phyloP scores from a whole-genome alignment of 805 yeast species.

The Candida cerambycidarum region DNA sequence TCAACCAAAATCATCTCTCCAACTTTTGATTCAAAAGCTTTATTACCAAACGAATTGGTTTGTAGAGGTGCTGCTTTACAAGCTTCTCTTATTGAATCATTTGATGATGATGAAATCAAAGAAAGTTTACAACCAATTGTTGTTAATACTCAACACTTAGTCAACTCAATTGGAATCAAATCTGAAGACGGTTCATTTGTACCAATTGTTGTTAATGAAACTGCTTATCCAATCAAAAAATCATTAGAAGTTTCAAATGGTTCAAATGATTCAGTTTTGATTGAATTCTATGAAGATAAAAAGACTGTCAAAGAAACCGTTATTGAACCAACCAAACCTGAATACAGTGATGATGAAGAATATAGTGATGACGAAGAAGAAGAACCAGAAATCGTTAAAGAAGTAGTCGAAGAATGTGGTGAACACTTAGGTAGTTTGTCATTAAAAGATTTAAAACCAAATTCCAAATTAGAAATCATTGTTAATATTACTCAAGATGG shows the following conservation, averaged over 20 bases:
- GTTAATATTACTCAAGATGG: conserved; percentile 67
- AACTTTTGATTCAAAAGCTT: conserved; percentile 68
- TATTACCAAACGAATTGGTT: conserved; percentile 84
- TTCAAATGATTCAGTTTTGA: conserved; percentile 53
- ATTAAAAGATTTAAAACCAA: conserved; percentile 65
- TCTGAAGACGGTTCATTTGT: conserved; percentile 70
- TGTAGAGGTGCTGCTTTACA: conserved; percentile 97
- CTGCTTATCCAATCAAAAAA: conserved; percentile 89
- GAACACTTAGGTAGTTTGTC: conserved; percentile 75
- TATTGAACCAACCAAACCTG: conserved; percentile 58
- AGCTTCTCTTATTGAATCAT: conserved; percentile 81
- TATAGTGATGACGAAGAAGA: conserved; percentile 57
- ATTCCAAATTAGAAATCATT: conserved; percentile 65
- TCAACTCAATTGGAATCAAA: conserved; percentile 81
- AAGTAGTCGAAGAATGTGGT: conserved; percentile 72
- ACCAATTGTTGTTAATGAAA: conserved; percentile 74
- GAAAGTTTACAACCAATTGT: conserved; percentile 84
- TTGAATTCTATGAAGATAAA: conserved; percentile 83
- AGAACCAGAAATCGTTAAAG: conserved; percentile 85
- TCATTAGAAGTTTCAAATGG: conserved; percentile 63
- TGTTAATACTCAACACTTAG: conserved; percentile 82
- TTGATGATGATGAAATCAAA: conserved; percentile 76
- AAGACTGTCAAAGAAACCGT: conserved; percentile 80
- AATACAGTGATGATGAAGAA: conserved; percentile 46
- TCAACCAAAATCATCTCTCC: conserved; percentile 75